Evolutionary conservation across 1,139 yeast species (phyloP).

Genomic region (Geotrichum histeridarum): DNA sequence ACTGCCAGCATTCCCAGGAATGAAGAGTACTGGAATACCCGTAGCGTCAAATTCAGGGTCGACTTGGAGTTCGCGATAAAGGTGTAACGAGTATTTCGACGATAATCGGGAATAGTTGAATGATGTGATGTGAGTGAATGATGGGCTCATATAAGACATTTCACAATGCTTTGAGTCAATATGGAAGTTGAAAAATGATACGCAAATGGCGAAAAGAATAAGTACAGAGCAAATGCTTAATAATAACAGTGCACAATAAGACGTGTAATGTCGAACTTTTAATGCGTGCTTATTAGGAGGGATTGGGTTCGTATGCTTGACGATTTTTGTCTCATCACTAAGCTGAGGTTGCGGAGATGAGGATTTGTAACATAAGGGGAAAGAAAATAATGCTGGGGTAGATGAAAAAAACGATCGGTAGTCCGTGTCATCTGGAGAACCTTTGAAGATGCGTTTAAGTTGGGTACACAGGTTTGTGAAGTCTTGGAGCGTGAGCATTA

Average conservation of each 20-base stretch:
- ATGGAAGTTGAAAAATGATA: conserved; percentile 13
- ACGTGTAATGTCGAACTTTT: not conserved
- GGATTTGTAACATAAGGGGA: no score
- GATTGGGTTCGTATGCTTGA: not conserved
- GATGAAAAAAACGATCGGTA: no score
- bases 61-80: conserved; percentile 49
- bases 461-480: no score
- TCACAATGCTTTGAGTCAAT: conserved; percentile 24
- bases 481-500: no score
- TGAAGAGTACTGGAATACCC: conserved; percentile 78
- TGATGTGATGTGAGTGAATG: conserved; percentile 63
- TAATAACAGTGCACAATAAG: not conserved
- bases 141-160: conserved; percentile 44
- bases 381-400: no score
- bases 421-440: no score
- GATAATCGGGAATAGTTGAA: conserved; percentile 67
- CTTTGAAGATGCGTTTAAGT: no score
- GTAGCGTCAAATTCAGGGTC: conserved; percentile 41
- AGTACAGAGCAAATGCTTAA: not conserved
- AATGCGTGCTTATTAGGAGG: not conserved
- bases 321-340: no score
- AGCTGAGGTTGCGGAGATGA: no score
- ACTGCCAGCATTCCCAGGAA: conserved; percentile 88
- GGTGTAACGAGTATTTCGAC: conserved; percentile 65
- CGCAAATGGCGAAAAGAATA: conserved; percentile 2